Percentiles rank a stretch among this genome's conserved stretches.
Conservation (phyloP, 164 flowering plant genomes). For the Nymphaea colorata region DNA sequence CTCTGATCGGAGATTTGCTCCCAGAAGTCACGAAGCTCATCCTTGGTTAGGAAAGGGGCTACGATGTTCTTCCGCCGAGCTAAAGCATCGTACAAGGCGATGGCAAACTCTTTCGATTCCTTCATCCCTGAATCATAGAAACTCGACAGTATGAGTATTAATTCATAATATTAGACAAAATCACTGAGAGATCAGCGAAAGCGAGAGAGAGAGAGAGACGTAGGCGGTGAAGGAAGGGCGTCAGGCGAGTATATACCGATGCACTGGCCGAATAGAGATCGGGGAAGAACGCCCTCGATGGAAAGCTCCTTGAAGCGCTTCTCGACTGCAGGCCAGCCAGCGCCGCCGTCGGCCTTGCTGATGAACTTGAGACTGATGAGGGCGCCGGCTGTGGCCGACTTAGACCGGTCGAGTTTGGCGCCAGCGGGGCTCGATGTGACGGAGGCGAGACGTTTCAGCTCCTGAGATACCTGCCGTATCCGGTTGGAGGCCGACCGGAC, state of each 20-base stretch:
- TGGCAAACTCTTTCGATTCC: conserved; percentile 48
- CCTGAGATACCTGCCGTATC: conserved; percentile 51
- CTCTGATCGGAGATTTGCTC: conserved; percentile 55
- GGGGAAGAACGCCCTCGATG: conserved; percentile 25
- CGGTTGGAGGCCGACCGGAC: conserved; percentile 29
- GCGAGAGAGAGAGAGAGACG: not conserved
- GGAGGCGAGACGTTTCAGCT: conserved; percentile 43
- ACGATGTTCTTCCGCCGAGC: conserved; percentile 32
- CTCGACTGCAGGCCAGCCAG: conserved; percentile 60
- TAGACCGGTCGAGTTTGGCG: conserved; percentile 40
- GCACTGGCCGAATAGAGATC: conserved; percentile 38
- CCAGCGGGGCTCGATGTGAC: conserved; percentile 14
- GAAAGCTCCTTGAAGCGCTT: conserved; percentile 29
- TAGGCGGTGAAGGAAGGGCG: not conserved
- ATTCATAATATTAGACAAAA: not conserved
- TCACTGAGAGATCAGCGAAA: not conserved
- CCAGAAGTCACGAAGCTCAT: conserved; percentile 48
- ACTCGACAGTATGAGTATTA: too few relatives aligned
- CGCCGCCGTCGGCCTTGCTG: conserved; percentile 42
- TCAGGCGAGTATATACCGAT: conserved; percentile 27
- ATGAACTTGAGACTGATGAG: conserved; percentile 81
- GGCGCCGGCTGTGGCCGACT: conserved; percentile 72
- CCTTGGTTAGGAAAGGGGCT: conserved; percentile 20
- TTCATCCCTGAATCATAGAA: conserved; percentile 33
- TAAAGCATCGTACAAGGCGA: conserved; percentile 44